A percentile compares a stretch with the other conserved stretches of the same genome.
Conservation (phyloP, 108 stramenopile species). For the Cyclotella atomus region DNA sequence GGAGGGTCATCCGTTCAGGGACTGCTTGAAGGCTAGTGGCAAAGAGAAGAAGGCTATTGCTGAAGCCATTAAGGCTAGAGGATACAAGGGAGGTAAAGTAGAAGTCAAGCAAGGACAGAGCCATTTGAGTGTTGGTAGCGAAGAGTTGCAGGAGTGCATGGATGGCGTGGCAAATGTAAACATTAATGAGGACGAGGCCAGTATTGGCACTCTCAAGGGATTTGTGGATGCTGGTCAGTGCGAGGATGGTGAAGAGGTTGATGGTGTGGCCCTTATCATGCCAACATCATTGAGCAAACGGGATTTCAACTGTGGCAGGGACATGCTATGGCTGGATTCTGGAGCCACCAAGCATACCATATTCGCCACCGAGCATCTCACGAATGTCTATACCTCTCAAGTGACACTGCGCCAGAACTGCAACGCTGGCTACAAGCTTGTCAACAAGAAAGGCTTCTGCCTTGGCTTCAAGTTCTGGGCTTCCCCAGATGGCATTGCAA, state of each 20-base stretch:
- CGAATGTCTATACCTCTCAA: neutral
- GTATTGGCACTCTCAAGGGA: neutral
- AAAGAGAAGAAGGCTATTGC: constrained; percentile 1
- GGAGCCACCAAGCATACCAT: neutral
- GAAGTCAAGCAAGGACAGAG: neutral
- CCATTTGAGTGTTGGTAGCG: neutral
- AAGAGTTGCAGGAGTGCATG: constrained; percentile 1
- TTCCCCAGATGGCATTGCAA: neutral
- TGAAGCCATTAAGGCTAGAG: neutral
- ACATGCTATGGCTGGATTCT: neutral
- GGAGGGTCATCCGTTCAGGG: neutral
- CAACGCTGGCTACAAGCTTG: neutral
- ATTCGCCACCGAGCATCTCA: neutral
- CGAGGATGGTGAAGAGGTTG: neutral
- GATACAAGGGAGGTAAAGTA: neutral
- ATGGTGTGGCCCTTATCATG: neutral
- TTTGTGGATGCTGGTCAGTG: neutral
- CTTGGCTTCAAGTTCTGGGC: neutral
- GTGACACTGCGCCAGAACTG: neutral
- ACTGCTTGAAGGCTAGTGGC: neutral
- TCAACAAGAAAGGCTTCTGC: neutral
- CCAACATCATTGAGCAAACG: neutral
- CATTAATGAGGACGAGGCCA: neutral
- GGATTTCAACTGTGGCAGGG: neutral
- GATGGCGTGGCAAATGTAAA: neutral